phyloP scores from a whole-genome alignment of 179 eudicot genomes.

The Corrigiola litoralis region DNA sequence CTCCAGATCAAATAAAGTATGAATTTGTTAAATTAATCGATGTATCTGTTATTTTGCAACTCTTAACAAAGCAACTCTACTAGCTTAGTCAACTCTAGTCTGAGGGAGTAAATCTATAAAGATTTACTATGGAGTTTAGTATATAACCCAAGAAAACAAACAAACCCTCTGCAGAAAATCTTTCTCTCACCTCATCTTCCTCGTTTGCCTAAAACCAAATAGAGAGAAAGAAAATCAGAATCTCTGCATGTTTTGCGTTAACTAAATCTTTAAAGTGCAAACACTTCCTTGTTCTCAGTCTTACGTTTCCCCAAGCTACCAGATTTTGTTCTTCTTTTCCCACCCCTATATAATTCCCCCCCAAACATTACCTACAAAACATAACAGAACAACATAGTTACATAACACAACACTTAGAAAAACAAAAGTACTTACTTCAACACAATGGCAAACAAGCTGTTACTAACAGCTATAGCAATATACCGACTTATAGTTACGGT shows the following conservation, averaged over 20 bases:
- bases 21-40: no score
- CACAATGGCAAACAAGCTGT: conserved; percentile 41
- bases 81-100: no score
- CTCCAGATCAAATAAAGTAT: no score
- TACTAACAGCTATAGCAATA: conserved; percentile 38
- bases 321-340: background rate
- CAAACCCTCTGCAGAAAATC: conserved; percentile 5
- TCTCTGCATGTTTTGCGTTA: conserved; percentile 24
- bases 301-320: conserved; percentile 20
- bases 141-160: conserved; percentile 15
- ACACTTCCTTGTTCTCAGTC: conserved; percentile 6
- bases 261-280: conserved; percentile 26
- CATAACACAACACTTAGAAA: background rate
- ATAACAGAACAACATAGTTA: background rate
- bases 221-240: background rate
- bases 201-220: conserved; percentile 12
- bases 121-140: no score
- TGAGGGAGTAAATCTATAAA: no score
- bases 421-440: no score
- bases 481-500: conserved; percentile 56
- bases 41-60: no score
- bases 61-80: no score
- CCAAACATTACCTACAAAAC: background rate
- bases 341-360: conserved; percentile 10
- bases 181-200: conserved; percentile 23